Evolutionary conservation across 495 filamentous ascomycete species (phyloP), one percentile per base, ranked within the genome.

Genomic region (Neurospora sp.): DNA sequence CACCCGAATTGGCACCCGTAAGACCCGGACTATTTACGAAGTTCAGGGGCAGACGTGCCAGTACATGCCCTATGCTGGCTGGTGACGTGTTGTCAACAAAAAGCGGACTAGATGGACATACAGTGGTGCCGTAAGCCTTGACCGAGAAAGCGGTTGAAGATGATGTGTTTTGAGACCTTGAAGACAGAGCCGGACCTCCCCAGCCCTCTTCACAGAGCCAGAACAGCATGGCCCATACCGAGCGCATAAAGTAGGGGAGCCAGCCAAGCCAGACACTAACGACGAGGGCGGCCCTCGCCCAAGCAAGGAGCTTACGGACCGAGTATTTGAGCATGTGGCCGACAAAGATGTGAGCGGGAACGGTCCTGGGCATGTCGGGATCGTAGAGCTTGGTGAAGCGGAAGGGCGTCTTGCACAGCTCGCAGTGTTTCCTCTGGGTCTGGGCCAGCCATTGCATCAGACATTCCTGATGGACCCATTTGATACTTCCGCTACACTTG

Each of bases 401-500:
- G 80, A 98, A 99, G 1, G 93, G 89, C 27, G 96, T 99, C 81
- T 98, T 98, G 89, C 96, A 99, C 18, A 99, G 89, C 85, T 99
- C 96, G 84, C 96, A 99, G 86, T 98, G 91, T 81, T 98, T 98
- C 88, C 98, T 98, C 80, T 98, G 94, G 1, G 94, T 97, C 80
- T 99, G 96, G 35, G 93, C 92, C 22, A 99, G 84, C 96, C 96
- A 99, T 83, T 98, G 94, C 88, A 98, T 96, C 79, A 99, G 83
- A 80, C 96, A 99, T 76, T 94, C 91, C 80, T 99, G 96, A 82
- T 99, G 96, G 69, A 99, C 96, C 77, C 92, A 94, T 81, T 97
- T 98, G 82, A 99, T 99, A 81, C 94, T 97, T 18, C 96, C 96
- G 78, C 93, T 97, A 84, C 96, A 99, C 84, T 96, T 97, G 88